Base-by-base conservation (phyloP, 768 basidiomycete species). In the Calocybe gangraenosa region DNA sequence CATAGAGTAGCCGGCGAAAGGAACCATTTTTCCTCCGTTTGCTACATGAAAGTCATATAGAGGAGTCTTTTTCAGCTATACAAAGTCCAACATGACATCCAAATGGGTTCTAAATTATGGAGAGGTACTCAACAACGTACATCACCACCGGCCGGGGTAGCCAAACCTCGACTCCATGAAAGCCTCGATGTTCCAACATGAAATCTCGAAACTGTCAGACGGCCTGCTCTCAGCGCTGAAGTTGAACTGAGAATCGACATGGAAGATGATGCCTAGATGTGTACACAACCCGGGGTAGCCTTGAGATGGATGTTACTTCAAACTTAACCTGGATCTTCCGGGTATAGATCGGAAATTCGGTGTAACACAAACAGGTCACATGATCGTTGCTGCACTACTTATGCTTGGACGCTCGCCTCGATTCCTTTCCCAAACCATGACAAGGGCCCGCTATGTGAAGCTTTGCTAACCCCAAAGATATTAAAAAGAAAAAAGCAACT, bases 1-100 rank as follows among this genome's bases (percentile, higher is more conserved):
- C 95, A 99, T 99, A 3, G 81, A 78, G 65, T 83, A 98, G 5
- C 95, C 95, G 2, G 92, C 96, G 64, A 97, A 99, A 0, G 91
- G 85, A 0, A 96, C 92, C 91, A 98, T 93, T 66, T 94, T 94
- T 1, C 86, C 95, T 14, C 76, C 84, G 62, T 87, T 73, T 49
- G 81, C 62, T 37, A 89, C 61, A 61, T 99, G 94, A 60, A 93
- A 94, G 58, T 93, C 90, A 56, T 94, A 92, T 3, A 98, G 71
- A 0, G 80, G 78, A 0, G 93, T 97, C 58, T 77, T 80, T 52
- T 58, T 71, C 48, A 76, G 56, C 70, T 75, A 43, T 2, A 37
- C 6, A 22, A 40, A 33, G n/a, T 13, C 1, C 31, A 44, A 15
- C 22, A 22, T 14, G 37, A 23, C 46, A 35, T 41, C 28, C 22